Percentiles rank a stretch among this genome's conserved stretches.
Conservation (phyloP, 148 eudicot species). For the Chenopodium berlandieri region DNA sequence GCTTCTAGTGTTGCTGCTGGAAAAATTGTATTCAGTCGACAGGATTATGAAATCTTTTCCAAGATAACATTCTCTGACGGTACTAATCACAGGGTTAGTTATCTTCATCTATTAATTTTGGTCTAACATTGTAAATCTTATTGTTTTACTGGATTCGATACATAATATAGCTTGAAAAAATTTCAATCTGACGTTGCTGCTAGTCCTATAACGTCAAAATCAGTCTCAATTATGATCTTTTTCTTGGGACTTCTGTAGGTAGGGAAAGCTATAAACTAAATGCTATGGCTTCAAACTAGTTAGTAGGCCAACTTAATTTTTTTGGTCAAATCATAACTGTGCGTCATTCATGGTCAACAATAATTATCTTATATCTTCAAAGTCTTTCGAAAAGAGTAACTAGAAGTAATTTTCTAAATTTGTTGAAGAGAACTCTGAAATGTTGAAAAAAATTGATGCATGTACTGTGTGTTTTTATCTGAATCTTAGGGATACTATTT, state of each 20-base stretch:
- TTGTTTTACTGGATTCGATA: neutral
- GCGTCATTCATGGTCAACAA: no score
- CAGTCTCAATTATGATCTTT: neutral
- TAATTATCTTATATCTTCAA: no score
- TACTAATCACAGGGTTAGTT: neutral
- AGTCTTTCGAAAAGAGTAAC: no score
- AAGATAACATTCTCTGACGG: slow-evolving; percentile 9
- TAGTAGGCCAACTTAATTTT: no score
- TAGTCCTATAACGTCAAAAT: neutral
- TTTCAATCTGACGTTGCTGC: neutral
- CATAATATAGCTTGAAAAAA: neutral
- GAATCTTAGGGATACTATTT: neutral
- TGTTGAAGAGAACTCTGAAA: no score
- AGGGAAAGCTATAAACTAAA: neutral
- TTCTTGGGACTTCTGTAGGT: neutral
- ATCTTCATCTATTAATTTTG: neutral
- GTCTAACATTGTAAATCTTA: neutral
- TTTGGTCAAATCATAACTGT: no score
- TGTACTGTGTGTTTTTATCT: neutral
- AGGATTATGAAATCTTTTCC: slow-evolving; percentile 28
- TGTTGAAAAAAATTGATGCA: neutral
- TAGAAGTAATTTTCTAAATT: no score
- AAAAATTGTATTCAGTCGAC: slow-evolving; percentile 27
- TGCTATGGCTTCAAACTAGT: neutral
- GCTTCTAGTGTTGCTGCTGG: slow-evolving; percentile 43